Percentiles rank a stretch among this genome's conserved stretches.
These are phyloP conservation scores for Podospora pseudopauciseta DNA, from an alignment of 495 filamentous ascomycete genomes.

Conservation along the genomic window DNA sequence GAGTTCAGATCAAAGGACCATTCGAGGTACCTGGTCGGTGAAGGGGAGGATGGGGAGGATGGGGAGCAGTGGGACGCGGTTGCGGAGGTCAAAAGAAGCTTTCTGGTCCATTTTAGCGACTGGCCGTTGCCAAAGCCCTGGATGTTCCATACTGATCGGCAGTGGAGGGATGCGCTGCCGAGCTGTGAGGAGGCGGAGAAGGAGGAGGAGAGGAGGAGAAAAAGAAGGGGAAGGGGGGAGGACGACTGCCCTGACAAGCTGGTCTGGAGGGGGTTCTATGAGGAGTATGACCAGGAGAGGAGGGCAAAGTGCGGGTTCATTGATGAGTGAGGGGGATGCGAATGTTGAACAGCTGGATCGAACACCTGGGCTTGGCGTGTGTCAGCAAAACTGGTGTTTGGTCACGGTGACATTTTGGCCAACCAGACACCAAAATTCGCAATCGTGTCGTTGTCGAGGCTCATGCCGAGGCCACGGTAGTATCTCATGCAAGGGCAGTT, in stretches of 20 bases:
- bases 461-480: background rate
- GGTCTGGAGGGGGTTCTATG: constrained; percentile 4
- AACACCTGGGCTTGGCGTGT: background rate
- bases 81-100: background rate
- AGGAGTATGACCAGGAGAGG: background rate
- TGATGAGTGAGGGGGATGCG: background rate
- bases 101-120: constrained; percentile 8
- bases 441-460: background rate
- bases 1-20: constrained; percentile 6
- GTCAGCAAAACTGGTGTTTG: background rate
- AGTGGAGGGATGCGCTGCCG: constrained; percentile 8
- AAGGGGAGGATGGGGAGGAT: constrained; percentile 8
- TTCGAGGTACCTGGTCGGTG: constrained; percentile 5
- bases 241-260: background rate
- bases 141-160: background rate
- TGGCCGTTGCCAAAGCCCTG: constrained; percentile 8
- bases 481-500: background rate
- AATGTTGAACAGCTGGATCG: background rate
- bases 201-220: background rate
- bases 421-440: background rate
- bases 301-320: background rate
- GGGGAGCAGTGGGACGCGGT: constrained; percentile 4
- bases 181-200: background rate
- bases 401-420: background rate
- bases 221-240: background rate